phyloP scores from a whole-genome alignment of 2,329 filamentous ascomycete genomes.

The Aphanoascus verrucosus region DNA sequence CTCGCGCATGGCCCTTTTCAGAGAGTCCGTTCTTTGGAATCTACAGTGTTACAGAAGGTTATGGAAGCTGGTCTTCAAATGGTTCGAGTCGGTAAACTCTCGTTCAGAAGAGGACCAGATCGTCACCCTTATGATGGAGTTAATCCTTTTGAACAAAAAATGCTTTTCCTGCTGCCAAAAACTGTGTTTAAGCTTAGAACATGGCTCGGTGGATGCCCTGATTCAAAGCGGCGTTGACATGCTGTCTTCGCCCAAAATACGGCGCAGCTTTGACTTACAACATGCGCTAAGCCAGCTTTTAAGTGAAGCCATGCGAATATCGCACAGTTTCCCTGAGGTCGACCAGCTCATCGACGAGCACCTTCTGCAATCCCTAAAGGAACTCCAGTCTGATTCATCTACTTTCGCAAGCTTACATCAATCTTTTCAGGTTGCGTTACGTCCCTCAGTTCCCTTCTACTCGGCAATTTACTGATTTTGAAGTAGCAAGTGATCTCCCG shows the following conservation, averaged over 20 bases:
- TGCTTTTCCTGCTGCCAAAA: constrained; percentile 19
- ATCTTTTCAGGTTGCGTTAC: constrained; percentile 25
- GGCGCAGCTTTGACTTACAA: constrained; percentile 23
- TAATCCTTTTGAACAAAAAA: constrained; percentile 20
- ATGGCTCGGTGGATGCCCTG: constrained; percentile 23
- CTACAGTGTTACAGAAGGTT: constrained; percentile 27
- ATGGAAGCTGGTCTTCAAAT: constrained; percentile 24
- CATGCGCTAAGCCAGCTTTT: constrained; percentile 23
- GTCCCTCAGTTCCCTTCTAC: neutral
- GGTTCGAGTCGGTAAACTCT: constrained; percentile 20
- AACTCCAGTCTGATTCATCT: constrained; percentile 18
- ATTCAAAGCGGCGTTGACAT: constrained; percentile 26
- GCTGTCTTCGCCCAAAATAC: constrained; percentile 20
- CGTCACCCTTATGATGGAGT: constrained; percentile 20
- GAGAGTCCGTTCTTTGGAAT: constrained; percentile 27
- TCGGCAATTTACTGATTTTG: constrained; percentile 8
- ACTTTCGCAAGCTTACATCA: constrained; percentile 20
- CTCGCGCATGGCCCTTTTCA: constrained; percentile 19
- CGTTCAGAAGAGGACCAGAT: constrained; percentile 16
- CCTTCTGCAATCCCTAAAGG: constrained; percentile 21
- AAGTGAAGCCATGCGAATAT: constrained; percentile 20
- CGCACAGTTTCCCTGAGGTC: constrained; percentile 17
- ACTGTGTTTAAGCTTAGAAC: constrained; percentile 18
- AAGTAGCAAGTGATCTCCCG: constrained; percentile 18
- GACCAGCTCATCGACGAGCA: constrained; percentile 21